Base-by-base conservation (phyloP, 75 land plant genomes). In the Azolla pinnata region DNA sequence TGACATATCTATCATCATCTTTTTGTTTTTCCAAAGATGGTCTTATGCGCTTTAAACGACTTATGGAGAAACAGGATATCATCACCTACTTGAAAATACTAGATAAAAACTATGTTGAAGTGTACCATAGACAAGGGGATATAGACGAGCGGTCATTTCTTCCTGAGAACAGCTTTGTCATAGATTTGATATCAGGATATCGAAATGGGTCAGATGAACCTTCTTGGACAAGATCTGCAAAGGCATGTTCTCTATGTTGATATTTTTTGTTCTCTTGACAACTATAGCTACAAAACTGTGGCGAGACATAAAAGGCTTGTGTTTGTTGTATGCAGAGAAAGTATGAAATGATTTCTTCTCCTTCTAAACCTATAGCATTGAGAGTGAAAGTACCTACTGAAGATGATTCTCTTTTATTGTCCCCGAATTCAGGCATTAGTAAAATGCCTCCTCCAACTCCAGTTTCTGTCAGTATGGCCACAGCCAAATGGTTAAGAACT, bases 81-180 rank as follows among this genome's bases (percentile, higher is more conserved):
- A 45, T 62, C 31, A 47, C 82, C 45, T 85, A 67, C 68, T 44
- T 88, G 49, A 49, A 58, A 5, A 64, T 69, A 30, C 45, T 92
- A 26, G 98, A 92, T 33, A 79, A 81, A 48, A 79, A 92, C 57
- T 92, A 92, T 67, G 80, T 77, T 49, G 77, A 68, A 59, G 83
- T 83, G 5, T 75, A 79, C 50, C 71, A 51, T 28, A 72, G 63
- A 26, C 79, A 75, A 28, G 90, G 83, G 60, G 98, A 81, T 33
- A 62, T 88, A 23, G 95, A 92, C 69, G 98, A 88, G 71, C 81
- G 89, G 7, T 57, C 84, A 34, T 83, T 88, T 52, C 59, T 88
- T 10, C 72, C 79, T 74, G 95, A 82, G 21, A 84, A 84, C 25
- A 24, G 54, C 4, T 1, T 52, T 3, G 2, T 4, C 2, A 52